A percentile compares a stretch with the other conserved stretches of the same genome.
phyloP scores from a whole-genome alignment of 352 stramenopile species.

The Globisporangium nagaii region DNA sequence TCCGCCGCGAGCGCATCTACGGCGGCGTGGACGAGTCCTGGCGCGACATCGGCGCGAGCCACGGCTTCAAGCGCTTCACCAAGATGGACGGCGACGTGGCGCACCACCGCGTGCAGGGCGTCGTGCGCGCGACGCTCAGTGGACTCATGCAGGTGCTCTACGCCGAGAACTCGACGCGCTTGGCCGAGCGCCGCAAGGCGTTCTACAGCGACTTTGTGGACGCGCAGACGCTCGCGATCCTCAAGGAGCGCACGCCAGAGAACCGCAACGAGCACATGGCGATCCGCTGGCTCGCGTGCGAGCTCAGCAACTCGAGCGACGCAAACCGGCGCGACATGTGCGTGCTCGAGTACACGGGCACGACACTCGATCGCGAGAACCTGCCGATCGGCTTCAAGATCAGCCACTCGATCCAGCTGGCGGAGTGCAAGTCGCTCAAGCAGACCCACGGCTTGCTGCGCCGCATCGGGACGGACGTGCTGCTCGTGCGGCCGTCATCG shows the following conservation, averaged over 20 bases:
- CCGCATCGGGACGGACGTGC: slow-evolving; percentile 41
- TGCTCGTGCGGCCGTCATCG: slow-evolving; percentile 35
- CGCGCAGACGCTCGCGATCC: slow-evolving; percentile 48
- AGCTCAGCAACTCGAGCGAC: slow-evolving; percentile 40
- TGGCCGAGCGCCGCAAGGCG: slow-evolving; percentile 34
- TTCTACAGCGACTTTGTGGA: slow-evolving; percentile 61
- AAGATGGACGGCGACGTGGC: slow-evolving; percentile 37
- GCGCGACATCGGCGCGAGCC: slow-evolving; percentile 44
- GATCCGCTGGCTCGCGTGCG: slow-evolving; percentile 67
- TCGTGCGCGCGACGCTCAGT: slow-evolving; percentile 39
- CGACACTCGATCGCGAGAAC: slow-evolving; percentile 47
- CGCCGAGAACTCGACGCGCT: slow-evolving; percentile 37
- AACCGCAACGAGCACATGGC: slow-evolving; percentile 60
- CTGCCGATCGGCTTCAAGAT: slow-evolving; percentile 61
- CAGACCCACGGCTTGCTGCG: slow-evolving; percentile 51
- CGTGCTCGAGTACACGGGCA: slow-evolving; percentile 65
- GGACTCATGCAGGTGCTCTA: slow-evolving; percentile 64
- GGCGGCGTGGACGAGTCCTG: slow-evolving; percentile 43
- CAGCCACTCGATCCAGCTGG: slow-evolving; percentile 43
- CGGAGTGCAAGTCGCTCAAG: slow-evolving; percentile 58
- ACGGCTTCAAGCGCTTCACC: slow-evolving; percentile 53
- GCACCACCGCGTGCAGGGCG: slow-evolving; percentile 54
- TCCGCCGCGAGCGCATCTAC: slow-evolving; percentile 29
- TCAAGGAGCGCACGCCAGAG: slow-evolving; percentile 34
- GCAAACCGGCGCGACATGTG: slow-evolving; percentile 60